These are phyloP conservation scores for Fusarium nelsonii DNA, from an alignment of 2,329 filamentous ascomycete genomes.

Conservation along the genomic window DNA sequence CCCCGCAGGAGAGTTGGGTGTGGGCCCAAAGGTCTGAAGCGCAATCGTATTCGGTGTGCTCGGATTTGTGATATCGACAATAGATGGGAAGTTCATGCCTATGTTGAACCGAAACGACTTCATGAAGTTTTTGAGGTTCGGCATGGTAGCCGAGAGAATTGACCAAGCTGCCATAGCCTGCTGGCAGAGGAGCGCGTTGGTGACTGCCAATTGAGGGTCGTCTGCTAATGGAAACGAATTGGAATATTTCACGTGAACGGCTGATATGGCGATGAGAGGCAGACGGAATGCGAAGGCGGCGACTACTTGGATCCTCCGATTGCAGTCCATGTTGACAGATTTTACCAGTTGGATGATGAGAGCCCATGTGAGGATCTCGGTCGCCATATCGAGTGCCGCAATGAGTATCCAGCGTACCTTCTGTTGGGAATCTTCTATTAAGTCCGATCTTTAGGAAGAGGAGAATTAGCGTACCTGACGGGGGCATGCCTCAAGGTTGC, in stretches of 20 bases:
- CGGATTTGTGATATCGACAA: slow-evolving; percentile 20
- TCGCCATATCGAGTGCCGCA: slow-evolving; percentile 24
- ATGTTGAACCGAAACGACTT: slow-evolving; percentile 36
- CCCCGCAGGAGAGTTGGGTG: neutral
- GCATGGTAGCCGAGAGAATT: slow-evolving; percentile 37
- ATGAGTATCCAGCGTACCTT: slow-evolving; percentile 25
- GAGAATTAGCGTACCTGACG: slow-evolving; percentile 22
- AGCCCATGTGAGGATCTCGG: slow-evolving; percentile 27
- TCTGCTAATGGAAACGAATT: slow-evolving; percentile 5
- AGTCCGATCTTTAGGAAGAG: fast-evolving
- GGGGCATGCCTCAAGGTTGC: slow-evolving; percentile 25
- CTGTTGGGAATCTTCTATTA: neutral
- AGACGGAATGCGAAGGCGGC: slow-evolving; percentile 40
- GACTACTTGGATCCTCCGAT: slow-evolving; percentile 33
- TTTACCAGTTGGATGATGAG: slow-evolving; percentile 32
- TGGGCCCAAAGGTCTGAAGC: slow-evolving; percentile 12
- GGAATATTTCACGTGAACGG: slow-evolving; percentile 27
- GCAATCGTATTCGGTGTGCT: slow-evolving; percentile 18
- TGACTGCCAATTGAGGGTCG: slow-evolving; percentile 38
- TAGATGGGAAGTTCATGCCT: slow-evolving; percentile 40
- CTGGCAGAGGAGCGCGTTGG: slow-evolving; percentile 29
- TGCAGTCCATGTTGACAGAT: slow-evolving; percentile 34
- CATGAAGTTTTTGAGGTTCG: slow-evolving; percentile 41
- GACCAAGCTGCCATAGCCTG: slow-evolving; percentile 41
- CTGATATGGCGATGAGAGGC: slow-evolving; percentile 37